phyloP scores from a whole-genome alignment of 305 asterid species.

The Fraxinus sp. region DNA sequence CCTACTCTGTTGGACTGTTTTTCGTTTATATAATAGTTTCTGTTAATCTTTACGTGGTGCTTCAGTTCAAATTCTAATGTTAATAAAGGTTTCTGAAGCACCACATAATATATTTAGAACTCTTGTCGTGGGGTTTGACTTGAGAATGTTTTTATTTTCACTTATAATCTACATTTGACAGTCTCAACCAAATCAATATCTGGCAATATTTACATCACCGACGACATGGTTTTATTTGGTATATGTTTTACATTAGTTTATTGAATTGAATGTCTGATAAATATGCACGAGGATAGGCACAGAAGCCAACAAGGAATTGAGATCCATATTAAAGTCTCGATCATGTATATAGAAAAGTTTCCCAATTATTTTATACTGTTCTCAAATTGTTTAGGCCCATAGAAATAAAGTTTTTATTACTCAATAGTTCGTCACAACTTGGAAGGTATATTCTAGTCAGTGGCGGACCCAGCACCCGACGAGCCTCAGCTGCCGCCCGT shows the following conservation, averaged over 20 bases:
- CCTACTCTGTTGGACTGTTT: too few relatives aligned
- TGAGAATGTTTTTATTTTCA: background rate
- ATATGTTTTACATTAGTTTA: background rate
- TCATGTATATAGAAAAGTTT: conserved; percentile 17
- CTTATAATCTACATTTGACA: background rate
- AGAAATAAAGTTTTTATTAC: too few relatives aligned
- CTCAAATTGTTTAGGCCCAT: too few relatives aligned
- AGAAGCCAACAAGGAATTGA: conserved; percentile 89
- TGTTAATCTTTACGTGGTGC: background rate
- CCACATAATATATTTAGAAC: background rate
- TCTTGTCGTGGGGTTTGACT: background rate
- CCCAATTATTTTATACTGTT: background rate
- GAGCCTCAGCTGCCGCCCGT: too few relatives aligned
- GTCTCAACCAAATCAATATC: background rate
- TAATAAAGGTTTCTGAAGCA: background rate
- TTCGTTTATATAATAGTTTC: background rate
- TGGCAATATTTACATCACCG: background rate
- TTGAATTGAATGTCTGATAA: background rate
- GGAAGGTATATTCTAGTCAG: too few relatives aligned
- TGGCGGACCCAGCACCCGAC: too few relatives aligned
- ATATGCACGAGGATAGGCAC: conserved; percentile 74
- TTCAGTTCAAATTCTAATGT: background rate
- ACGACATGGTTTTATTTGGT: background rate
- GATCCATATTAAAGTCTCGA: conserved; percentile 47
- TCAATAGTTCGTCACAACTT: too few relatives aligned